Percentiles rank a stretch among this genome's conserved stretches.
phyloP scores from a whole-genome alignment of 2,329 filamentous ascomycete species.

The Colletotrichum musae region DNA sequence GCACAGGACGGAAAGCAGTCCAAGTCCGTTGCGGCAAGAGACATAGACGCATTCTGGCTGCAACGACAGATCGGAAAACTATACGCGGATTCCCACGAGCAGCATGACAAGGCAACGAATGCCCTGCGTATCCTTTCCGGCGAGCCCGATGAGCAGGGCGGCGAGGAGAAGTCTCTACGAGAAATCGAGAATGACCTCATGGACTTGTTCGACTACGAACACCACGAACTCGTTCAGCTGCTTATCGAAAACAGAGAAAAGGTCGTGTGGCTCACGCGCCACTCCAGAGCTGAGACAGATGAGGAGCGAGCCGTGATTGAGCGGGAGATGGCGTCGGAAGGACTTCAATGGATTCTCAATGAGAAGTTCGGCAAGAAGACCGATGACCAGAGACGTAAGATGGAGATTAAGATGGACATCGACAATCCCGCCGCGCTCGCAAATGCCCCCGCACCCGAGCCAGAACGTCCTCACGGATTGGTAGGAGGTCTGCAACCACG shows the following conservation, averaged over 20 bases:
- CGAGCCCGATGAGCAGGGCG: slow-evolving; percentile 77
- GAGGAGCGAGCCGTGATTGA: slow-evolving; percentile 84
- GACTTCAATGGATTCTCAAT: slow-evolving; percentile 87
- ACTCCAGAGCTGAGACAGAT: slow-evolving; percentile 86
- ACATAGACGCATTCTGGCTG: slow-evolving; percentile 98
- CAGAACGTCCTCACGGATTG: slow-evolving; percentile 76
- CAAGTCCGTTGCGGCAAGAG: slow-evolving; percentile 81
- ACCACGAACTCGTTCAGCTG: slow-evolving; percentile 92
- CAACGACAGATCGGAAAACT: slow-evolving; percentile 91
- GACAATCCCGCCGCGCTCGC: slow-evolving; percentile 77
- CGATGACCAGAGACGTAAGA: slow-evolving; percentile 72
- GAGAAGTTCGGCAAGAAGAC: slow-evolving; percentile 84
- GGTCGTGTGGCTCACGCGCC: slow-evolving; percentile 93
- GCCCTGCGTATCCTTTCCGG: slow-evolving; percentile 88
- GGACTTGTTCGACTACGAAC: slow-evolving; percentile 98
- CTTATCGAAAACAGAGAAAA: slow-evolving; percentile 94
- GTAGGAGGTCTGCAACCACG: slow-evolving; percentile 89
- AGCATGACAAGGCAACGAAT: slow-evolving; percentile 91
- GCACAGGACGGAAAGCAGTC: slow-evolving; percentile 66
- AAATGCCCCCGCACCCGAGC: slow-evolving; percentile 59
- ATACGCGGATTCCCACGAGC: slow-evolving; percentile 92
- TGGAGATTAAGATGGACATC: slow-evolving; percentile 97
- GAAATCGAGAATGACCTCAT: slow-evolving; percentile 99
- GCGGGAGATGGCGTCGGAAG: slow-evolving; percentile 91
- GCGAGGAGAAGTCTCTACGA: slow-evolving; percentile 86